Conservation (phyloP, 75 land plant genomes). For the Picea glauca region DNA sequence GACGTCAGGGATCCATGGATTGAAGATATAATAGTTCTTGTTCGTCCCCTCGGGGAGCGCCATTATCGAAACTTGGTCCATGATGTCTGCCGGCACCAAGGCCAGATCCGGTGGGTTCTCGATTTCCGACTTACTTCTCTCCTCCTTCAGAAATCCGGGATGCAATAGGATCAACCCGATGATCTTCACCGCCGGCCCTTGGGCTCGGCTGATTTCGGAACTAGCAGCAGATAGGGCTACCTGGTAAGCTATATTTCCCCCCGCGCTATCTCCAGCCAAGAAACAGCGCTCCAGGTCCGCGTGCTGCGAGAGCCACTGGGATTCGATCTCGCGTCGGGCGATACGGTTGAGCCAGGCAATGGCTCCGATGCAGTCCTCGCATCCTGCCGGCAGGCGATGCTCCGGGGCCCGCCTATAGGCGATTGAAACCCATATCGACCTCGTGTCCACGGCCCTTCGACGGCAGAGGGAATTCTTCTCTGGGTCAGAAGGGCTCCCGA, state of each 20-base stretch:
- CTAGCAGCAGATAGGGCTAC: conserved; percentile 18
- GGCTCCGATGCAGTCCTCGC: conserved; percentile 35
- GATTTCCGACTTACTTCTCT: neutral
- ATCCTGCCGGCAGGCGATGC: conserved; percentile 40
- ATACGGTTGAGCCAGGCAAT: conserved; percentile 32
- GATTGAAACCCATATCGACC: conserved; percentile 42
- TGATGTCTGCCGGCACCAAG: neutral
- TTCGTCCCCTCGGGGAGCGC: neutral
- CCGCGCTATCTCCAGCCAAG: conserved; percentile 47
- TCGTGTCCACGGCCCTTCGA: conserved; percentile 16
- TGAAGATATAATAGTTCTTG: neutral
- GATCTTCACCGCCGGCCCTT: neutral
- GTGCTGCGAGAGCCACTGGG: neutral
- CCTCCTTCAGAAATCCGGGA: conserved; percentile 9
- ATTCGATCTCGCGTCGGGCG: neutral
- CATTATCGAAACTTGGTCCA: neutral
- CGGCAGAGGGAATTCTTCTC: conserved; percentile 16
- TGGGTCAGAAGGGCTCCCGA: conserved; percentile 19
- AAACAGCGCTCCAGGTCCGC: conserved; percentile 20
- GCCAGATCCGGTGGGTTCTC: conserved; percentile 4
- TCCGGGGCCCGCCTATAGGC: conserved; percentile 68
- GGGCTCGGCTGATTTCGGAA: neutral
- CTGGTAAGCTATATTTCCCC: conserved; percentile 49
- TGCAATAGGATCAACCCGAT: conserved; percentile 4
- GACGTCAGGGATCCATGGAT: neutral